Conservation (phyloP, 495 filamentous ascomycete genomes). For the Aspergillus avenaceus region DNA sequence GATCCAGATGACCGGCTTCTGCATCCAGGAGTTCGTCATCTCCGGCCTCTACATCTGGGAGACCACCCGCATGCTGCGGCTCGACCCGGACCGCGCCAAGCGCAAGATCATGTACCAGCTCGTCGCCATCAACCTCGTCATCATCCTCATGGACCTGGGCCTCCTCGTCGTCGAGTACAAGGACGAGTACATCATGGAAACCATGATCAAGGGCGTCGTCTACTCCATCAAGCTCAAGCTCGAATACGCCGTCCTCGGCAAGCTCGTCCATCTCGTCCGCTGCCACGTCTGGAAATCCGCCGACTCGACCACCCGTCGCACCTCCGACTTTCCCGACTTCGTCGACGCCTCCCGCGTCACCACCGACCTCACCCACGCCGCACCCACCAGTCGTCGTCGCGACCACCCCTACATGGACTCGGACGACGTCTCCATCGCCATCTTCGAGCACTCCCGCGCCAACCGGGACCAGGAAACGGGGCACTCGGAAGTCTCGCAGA, state of each 20-base stretch:
- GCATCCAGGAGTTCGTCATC: constrained; percentile 57
- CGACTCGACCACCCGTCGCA: constrained; percentile 17
- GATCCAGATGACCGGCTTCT: constrained; percentile 61
- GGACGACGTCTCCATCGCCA: constrained; percentile 41
- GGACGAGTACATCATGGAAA: constrained; percentile 54
- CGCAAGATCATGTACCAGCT: constrained; percentile 57
- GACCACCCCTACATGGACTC: constrained; percentile 33
- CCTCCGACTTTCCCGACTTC: constrained; percentile 36
- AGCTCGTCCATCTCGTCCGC: constrained; percentile 40
- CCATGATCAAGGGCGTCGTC: constrained; percentile 54
- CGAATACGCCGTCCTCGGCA: constrained; percentile 58
- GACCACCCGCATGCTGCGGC: constrained; percentile 44
- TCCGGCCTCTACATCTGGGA: constrained; percentile 59
- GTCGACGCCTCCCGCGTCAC: constrained; percentile 43
- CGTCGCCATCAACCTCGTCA: constrained; percentile 53
- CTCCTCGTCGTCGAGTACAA: constrained; percentile 55
- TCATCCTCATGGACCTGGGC: constrained; percentile 52
- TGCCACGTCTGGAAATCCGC: constrained; percentile 37
- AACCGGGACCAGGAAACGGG: constrained; percentile 14
- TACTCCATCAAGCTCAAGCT: constrained; percentile 66
- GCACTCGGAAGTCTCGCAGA: constrained; percentile 25
- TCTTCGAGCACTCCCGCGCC: constrained; percentile 36
- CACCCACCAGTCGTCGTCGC: constrained; percentile 18
- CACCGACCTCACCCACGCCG: constrained; percentile 39
- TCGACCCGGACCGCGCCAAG: constrained; percentile 39